Evolutionary conservation across 805 yeast species (phyloP), one percentile per base, ranked within the genome.

Genomic region (Kuraishia floccosa): DNA sequence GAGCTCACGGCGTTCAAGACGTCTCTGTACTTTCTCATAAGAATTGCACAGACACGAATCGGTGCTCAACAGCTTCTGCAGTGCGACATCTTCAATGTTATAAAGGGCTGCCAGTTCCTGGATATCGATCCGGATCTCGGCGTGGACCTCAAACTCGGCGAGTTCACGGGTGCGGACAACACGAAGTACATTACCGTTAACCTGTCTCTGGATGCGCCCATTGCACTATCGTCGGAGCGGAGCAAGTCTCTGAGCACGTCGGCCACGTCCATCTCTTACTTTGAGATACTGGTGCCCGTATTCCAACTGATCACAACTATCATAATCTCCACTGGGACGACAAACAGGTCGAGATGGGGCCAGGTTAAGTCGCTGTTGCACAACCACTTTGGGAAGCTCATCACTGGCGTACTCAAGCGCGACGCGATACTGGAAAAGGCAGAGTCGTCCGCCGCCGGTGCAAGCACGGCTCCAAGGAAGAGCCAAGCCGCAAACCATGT

Each of bases 41-140:
- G 91, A 40, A 66, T 89, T 9, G 84, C 93, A 0, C 84, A 80
- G 45, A 71, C 81, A 0, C 72, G 82, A 38, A 46, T 50, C 6
- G 97, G 98, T 3, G 86, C 96, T 0, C 70, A 72, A 30, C 78
- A 76, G 33, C 57, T 89, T 32, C 53, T 86, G 16, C 85, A 84
- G 42, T 69, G 79, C 41, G 89, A 79, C 30, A 50, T 89, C 6
- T 76, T 86, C 49, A 66, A 72, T 12, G 59, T 72, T 1, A 59
- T 87, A 32, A 68, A 63, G 34, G 59, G 68, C 9, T 70, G 78
- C 24, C 55, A 55, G 13, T 68, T 85, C 38, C 55, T 84, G 27
- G 49, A 59, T 22, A 63, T 76, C 24, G 96, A 87, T 49, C 86
- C 91, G 1, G 95, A 81, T 46, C 56, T 85, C 22, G 94, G 93